These are phyloP conservation scores for Calocera cornea DNA, from an alignment of 768 basidiomycete species.

Conservation along the genomic window DNA sequence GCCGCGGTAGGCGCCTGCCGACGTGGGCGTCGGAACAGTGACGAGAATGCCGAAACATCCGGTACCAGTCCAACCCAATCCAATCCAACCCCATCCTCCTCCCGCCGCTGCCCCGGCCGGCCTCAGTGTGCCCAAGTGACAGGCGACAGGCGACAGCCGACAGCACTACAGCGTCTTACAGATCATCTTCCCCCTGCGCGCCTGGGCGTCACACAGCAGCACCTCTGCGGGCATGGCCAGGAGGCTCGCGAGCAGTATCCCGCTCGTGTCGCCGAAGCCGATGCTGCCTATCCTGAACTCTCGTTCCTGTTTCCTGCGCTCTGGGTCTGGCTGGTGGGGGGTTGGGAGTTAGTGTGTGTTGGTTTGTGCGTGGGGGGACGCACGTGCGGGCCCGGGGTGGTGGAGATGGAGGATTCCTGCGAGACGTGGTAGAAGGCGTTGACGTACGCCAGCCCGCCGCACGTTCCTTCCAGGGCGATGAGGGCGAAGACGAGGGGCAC, in stretches of 20 bases:
- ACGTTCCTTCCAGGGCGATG: conserved; percentile 79
- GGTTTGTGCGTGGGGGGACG: too few relatives aligned
- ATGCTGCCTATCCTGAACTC: conserved; percentile 87
- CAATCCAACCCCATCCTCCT: too few relatives aligned
- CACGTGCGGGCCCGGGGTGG: conserved; percentile 19
- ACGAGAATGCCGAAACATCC: too few relatives aligned
- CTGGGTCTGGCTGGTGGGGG: too few relatives aligned
- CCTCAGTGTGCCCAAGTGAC: too few relatives aligned
- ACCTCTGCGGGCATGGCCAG: conserved; percentile 64
- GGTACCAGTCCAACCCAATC: too few relatives aligned
- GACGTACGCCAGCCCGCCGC: conserved; percentile 85
- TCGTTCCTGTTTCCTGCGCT: conserved; percentile 56
- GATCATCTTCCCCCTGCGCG: conserved; percentile 50
- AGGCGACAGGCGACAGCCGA: too few relatives aligned
- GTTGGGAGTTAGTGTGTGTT: too few relatives aligned
- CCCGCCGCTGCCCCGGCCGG: too few relatives aligned
- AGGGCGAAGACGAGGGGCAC: conserved; percentile 58
- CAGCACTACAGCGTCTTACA: conserved; percentile 45
- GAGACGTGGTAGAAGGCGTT: conserved; percentile 78
- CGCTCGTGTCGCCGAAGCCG: conserved; percentile 70
- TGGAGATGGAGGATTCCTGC: conserved; percentile 43
- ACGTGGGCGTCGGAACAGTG: too few relatives aligned
- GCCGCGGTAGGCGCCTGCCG: too few relatives aligned
- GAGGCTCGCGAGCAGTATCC: conserved; percentile 51
- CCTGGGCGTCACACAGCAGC: conserved; percentile 59